These are phyloP conservation scores for Apophysomyces sp. DNA, from an alignment of 371 early-diverging fungal species.

Conservation along the genomic window DNA sequence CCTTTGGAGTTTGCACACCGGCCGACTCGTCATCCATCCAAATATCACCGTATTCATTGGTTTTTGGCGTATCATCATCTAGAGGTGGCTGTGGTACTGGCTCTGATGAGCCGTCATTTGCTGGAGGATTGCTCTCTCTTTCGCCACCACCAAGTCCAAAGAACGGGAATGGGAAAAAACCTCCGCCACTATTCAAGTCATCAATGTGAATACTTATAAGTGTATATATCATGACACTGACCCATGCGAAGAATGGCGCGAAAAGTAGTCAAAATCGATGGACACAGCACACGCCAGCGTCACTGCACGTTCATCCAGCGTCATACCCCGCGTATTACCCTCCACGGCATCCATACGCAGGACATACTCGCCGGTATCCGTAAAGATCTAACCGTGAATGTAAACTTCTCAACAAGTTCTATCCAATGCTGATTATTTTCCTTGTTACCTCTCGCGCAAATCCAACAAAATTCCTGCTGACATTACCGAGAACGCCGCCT, in stretches of 20 bases:
- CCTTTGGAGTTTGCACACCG: slow-evolving; percentile 36
- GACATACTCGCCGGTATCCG: slow-evolving; percentile 85
- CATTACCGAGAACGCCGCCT: slow-evolving; percentile 58
- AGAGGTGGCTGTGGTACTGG: slow-evolving; percentile 1
- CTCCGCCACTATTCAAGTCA: slow-evolving; percentile 22
- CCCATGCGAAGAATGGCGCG: slow-evolving; percentile 72
- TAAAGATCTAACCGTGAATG: slow-evolving; percentile 61
- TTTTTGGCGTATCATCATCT: not conserved
- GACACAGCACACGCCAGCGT: slow-evolving; percentile 82
- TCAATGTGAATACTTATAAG: not conserved
- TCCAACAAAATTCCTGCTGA: slow-evolving; percentile 83
- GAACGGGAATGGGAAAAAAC: slow-evolving; percentile 46
- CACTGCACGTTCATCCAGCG: slow-evolving; percentile 84
- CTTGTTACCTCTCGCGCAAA: slow-evolving; percentile 73
- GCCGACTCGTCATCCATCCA: slow-evolving; percentile 46
- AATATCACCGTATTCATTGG: slow-evolving; percentile 33
- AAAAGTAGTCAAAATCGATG: slow-evolving; percentile 93
- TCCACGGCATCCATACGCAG: slow-evolving; percentile 74
- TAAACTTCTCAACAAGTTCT: not conserved
- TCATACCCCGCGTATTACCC: slow-evolving; percentile 56
- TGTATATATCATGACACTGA: slow-evolving; percentile 15
- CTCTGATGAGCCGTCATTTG: slow-evolving; percentile 3
- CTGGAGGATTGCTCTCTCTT: slow-evolving; percentile 10
- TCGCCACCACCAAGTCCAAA: slow-evolving; percentile 42
- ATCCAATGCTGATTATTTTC: not conserved